Evolutionary conservation across 1,284 basidiomycete genomes (phyloP).

Genomic region (Coniophora puteana): DNA sequence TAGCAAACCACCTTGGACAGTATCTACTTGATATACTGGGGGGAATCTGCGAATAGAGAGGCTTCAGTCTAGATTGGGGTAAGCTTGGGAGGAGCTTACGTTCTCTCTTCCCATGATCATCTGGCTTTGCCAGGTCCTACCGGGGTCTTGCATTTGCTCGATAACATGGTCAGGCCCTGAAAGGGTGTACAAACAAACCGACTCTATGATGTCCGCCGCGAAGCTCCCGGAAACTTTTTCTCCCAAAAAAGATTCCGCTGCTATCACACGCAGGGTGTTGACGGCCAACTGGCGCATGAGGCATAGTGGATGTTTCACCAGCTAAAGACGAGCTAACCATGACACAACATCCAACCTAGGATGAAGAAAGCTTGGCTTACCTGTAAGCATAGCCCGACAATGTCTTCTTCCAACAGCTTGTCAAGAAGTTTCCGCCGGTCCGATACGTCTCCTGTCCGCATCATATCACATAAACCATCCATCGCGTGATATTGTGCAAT

Average conservation of each 20-base stretch:
- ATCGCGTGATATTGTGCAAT: conserved; percentile 20
- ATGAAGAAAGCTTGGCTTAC: conserved; percentile 11
- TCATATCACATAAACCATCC: conserved; percentile 15
- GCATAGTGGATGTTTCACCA: conserved; percentile 17
- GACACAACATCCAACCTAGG: background rate
- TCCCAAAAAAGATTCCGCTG: conserved; percentile 19
- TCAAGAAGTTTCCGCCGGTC: conserved; percentile 19
- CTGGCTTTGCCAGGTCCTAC: conserved; percentile 22
- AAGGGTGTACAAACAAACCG: conserved; percentile 20
- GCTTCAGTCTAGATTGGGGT: background rate
- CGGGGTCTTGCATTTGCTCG: conserved; percentile 14
- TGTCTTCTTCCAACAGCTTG: conserved; percentile 15
- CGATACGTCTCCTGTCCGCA: conserved; percentile 13
- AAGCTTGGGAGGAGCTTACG: background rate
- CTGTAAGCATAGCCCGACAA: conserved; percentile 17
- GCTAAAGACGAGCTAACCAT: conserved; percentile 8
- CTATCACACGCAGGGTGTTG: conserved; percentile 15
- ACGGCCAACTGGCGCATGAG: conserved; percentile 19
- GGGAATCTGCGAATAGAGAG: conserved; percentile 8
- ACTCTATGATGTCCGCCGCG: conserved; percentile 18
- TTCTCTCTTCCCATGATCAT: conserved; percentile 15
- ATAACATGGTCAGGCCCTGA: conserved; percentile 18
- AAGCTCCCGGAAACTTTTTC: conserved; percentile 14
- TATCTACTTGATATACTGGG: conserved; percentile 14
- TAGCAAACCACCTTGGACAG: conserved; percentile 22